Evolutionary conservation across 768 basidiomycete genomes (phyloP).

Genomic region (Trametes maxima): DNA sequence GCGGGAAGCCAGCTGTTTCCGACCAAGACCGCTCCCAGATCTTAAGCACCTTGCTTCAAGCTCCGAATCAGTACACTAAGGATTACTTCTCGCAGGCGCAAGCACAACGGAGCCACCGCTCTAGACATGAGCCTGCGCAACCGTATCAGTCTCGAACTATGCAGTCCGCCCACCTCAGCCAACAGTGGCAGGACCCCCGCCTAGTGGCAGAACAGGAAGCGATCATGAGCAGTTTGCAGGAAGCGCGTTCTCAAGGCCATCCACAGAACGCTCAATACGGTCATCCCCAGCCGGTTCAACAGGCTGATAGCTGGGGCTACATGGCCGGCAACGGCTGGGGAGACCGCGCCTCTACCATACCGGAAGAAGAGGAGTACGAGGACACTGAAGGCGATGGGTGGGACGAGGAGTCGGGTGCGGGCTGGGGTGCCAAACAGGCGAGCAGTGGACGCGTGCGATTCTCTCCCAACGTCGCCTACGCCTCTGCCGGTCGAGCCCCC

Average conservation of each 20-base stretch:
- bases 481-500: conserved; percentile 12
- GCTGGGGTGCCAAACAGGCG: conserved; percentile 16
- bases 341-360: conserved; percentile 18
- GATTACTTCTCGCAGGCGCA: conserved; percentile 24
- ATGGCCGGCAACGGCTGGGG: conserved; percentile 19
- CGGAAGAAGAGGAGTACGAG: conserved; percentile 23
- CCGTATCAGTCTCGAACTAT: background rate
- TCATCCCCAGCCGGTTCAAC: conserved; percentile 23
- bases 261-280: conserved; percentile 4
- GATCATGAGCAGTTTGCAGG: conserved; percentile 19
- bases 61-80: conserved; percentile 25
- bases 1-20: conserved; percentile 18
- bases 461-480: conserved; percentile 19
- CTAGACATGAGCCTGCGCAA: background rate
- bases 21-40: conserved; percentile 24
- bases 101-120: background rate
- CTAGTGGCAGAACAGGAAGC: conserved; percentile 13
- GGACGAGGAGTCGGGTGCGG: conserved; percentile 12
- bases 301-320: conserved; percentile 29
- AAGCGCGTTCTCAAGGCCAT: background rate
- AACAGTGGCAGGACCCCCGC: conserved; percentile 14
- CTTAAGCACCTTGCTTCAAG: conserved; percentile 21
- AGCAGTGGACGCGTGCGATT: conserved; percentile 22
- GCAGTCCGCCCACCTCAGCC: conserved; percentile 6
- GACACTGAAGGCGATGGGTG: conserved; percentile 19